Conservation (phyloP, 495 filamentous ascomycete species). For the Penicillium dipodomyicola region DNA sequence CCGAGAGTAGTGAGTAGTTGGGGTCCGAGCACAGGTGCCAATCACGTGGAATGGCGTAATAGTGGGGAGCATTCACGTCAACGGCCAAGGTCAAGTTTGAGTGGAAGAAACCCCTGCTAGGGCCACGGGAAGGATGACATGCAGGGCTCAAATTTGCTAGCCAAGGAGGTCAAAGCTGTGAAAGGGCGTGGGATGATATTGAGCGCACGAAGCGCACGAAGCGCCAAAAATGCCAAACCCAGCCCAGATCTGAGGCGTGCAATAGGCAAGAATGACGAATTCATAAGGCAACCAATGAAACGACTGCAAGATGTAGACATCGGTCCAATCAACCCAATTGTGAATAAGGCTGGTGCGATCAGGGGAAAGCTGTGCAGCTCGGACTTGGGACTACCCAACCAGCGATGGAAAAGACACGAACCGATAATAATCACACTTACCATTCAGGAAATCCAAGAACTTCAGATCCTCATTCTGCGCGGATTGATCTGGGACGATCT, state of each 20-base stretch:
- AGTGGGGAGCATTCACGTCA: conserved; percentile 27
- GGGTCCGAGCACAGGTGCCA: neutral
- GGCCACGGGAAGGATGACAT: conserved; percentile 21
- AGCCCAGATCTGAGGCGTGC: conserved; percentile 4
- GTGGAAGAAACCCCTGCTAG: conserved; percentile 6
- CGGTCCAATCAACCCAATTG: conserved; percentile 9
- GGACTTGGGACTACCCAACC: conserved; percentile 14
- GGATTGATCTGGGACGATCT: conserved; percentile 20
- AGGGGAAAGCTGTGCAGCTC: conserved; percentile 12
- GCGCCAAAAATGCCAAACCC: neutral
- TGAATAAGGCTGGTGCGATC: conserved; percentile 20
- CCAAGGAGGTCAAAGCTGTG: conserved; percentile 11
- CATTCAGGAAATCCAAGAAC: conserved; percentile 46
- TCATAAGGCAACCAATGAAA: conserved; percentile 14
- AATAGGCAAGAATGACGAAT: conserved; percentile 3
- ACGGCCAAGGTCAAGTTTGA: conserved; percentile 23
- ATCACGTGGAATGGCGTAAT: conserved; percentile 50
- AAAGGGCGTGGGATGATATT: neutral
- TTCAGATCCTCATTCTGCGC: conserved; percentile 38
- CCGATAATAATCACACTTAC: conserved; percentile 31
- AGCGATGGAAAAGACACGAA: conserved; percentile 16
- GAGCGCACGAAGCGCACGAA: conserved; percentile 7
- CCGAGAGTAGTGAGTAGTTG: conserved; percentile 1
- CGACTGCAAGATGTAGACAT: conserved; percentile 1
- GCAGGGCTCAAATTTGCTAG: conserved; percentile 19